Evolutionary conservation across 192 early-diverging fungal species (phyloP), one percentile per base, ranked within the genome.

Genomic region (Entomortierella beljakovae): DNA sequence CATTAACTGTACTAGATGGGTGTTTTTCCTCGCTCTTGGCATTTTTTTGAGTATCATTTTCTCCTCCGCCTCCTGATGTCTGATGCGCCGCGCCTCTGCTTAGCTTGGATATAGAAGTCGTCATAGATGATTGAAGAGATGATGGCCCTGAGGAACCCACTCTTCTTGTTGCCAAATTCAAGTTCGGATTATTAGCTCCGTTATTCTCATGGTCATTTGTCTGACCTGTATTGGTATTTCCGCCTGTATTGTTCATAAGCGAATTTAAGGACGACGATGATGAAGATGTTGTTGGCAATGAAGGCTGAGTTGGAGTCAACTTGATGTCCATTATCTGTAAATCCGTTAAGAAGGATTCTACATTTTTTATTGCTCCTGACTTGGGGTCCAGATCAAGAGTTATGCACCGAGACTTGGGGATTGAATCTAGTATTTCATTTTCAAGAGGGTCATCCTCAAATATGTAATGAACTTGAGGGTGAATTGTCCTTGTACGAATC

Each of bases 371-470:
- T 3, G 49, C 25, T 1, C 74, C 74, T 0, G 75, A 54, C 20
- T 42, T 48, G 1, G 75, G 75, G 33, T 79, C 75, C 10, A 79
- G 56, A 53, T 79, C 75, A 15, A 79, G 31, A 1, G 67, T 70
- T 25, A 79, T 79, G 29, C 61, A 70, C 1, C 68, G 50, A 0
- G 75, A 79, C 34, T 70, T 69, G 3, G 75, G 75, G 20, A 79
- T 64, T 1, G 67, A 69, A 11, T 70, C 75, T 18, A 79, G 43
- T n/a, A 79, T 70, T 31, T 70, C 67, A 33, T 49, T 50, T 42
- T 79, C 75, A 4, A 70, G 62, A 11, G 67, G 67, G 33, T 79
- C 75, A 40, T 70, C 60, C 33, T 79, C 75, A 48, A 79, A 79
- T 10, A 79, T 51, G 31, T 79, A 79, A 26, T 79, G 75, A 1